phyloP scores from a whole-genome alignment of 1,284 basidiomycete genomes.

The Ganoderma resinaceum region DNA sequence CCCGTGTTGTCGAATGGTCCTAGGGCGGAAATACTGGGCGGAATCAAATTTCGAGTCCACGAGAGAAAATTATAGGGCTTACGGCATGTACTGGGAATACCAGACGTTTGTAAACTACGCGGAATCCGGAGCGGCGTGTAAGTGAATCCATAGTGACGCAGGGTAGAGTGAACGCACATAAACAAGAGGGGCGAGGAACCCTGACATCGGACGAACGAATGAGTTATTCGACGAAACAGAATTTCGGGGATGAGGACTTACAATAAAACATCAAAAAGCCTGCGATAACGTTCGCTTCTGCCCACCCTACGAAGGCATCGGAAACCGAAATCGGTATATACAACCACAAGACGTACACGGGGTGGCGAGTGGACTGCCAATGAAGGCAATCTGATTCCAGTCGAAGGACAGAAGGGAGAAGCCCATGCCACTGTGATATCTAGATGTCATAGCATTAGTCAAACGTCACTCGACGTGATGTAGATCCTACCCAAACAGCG shows the following conservation, averaged over 20 bases:
- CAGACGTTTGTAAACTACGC: slow-evolving; percentile 63
- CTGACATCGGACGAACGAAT: slow-evolving; percentile 24
- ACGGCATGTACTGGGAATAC: slow-evolving; percentile 59
- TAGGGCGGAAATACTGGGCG: slow-evolving; percentile 56
- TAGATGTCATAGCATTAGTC: slow-evolving; percentile 6
- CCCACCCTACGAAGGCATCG: slow-evolving; percentile 55
- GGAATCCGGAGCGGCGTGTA: not conserved
- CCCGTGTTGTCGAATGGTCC: slow-evolving; percentile 72
- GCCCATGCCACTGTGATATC: slow-evolving; percentile 62
- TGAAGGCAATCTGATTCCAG: slow-evolving; percentile 74
- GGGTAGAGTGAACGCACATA: slow-evolving; percentile 44
- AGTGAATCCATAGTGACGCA: not conserved
- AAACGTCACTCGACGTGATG: not conserved
- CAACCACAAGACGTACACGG: slow-evolving; percentile 36
- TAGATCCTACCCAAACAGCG: slow-evolving; percentile 73
- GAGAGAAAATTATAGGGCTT: slow-evolving; percentile 7
- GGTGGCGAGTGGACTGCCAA: slow-evolving; percentile 57
- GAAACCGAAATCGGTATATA: not conserved
- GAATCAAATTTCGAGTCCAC: not conserved
- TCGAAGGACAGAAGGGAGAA: slow-evolving; percentile 69
- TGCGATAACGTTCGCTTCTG: slow-evolving; percentile 79
- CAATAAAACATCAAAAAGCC: slow-evolving; percentile 85
- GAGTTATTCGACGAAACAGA: not conserved
- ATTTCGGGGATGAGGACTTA: slow-evolving; percentile 19
- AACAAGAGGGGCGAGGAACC: slow-evolving; percentile 74